Evolutionary conservation across 768 basidiomycete genomes (phyloP).

Genomic region (Sarcodon sp.): DNA sequence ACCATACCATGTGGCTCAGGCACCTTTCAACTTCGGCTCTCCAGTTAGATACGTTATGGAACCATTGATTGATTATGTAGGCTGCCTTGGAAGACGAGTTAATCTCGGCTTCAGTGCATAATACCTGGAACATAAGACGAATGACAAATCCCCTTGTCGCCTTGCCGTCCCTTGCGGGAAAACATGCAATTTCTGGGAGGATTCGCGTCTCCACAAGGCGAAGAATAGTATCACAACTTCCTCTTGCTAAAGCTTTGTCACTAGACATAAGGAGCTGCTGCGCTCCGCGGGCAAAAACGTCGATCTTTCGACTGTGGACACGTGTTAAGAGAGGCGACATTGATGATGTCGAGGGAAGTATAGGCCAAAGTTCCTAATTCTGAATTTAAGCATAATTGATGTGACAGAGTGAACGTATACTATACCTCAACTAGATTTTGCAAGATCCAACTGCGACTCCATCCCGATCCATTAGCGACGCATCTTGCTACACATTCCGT

Average conservation of each 20-base stretch:
- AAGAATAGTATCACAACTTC: conserved; percentile 20
- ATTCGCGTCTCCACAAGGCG: conserved; percentile 29
- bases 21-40: conserved; percentile 6
- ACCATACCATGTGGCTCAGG: conserved; percentile 3
- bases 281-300: conserved; percentile 21
- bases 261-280: conserved; percentile 16
- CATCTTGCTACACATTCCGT: conserved; percentile 26
- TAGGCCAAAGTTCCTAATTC: conserved; percentile 37
- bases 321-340: conserved; percentile 32
- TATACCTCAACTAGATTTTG: conserved; percentile 35
- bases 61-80: conserved; percentile 7
- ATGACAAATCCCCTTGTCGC: conserved; percentile 28
- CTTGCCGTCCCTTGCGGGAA: conserved; percentile 17
- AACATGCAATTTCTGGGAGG: conserved; percentile 32
- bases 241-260: conserved; percentile 5
- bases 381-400: background rate
- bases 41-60: conserved; percentile 20
- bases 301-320: conserved; percentile 36
- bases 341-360: conserved; percentile 13
- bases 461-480: conserved; percentile 33
- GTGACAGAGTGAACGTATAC: background rate
- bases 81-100: background rate
- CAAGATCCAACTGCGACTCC: conserved; percentile 37
- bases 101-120: conserved; percentile 11
- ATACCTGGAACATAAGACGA: conserved; percentile 28